Evolutionary conservation across 495 filamentous ascomycete genomes (phyloP), one percentile per base, ranked within the genome.

Genomic region (Lophiostoma macrostomum): DNA sequence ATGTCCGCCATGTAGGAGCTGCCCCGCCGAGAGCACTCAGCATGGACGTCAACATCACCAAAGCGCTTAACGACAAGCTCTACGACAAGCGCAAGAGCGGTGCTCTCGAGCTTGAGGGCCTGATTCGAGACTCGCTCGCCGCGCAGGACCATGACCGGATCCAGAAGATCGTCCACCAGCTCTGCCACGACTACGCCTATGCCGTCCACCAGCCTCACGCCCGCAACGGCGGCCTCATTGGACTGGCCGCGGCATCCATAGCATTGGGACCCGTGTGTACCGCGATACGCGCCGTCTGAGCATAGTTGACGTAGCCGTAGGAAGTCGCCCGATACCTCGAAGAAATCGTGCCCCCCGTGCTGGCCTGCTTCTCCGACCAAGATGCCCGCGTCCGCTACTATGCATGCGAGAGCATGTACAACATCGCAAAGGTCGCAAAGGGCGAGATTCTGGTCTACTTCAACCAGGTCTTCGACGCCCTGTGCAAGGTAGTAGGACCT

Each of bases 381-480:
- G 94, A 99, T 84, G 94, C 94, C 18, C 79, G 94, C 43, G 94
- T 99, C 14, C 83, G 94, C 46, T 99, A 99, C 68, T 99, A 99
- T 70, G 94, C 94, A 38, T 99, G 94, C 72, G 94, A 99, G 78
- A 93, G 90, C 71, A 99, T 99, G 94, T 99, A 99, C 69, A 99
- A 99, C 64, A 97, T 99, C 64, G 90, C 94, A 56, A 98, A 98
- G 73, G 93, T 97, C 7, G 93, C 94, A 19, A 99, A 99, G 68
- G 94, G 94, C 36, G 94, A 99, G 67, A 93, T 95, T 25, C 67
- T 97, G 54, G 77, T 90, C 18, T 97, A 95, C 72, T 99, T 96
- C 73, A 97, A 99, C 67, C 84, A 96, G 43, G 91, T 97, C 35
- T 99, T 99, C 65, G 94, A 97, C 71, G 90, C 93, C 10, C 69